Base-by-base conservation (phyloP, 257 asterid genomes). In the Nicotiana noctiflora region DNA sequence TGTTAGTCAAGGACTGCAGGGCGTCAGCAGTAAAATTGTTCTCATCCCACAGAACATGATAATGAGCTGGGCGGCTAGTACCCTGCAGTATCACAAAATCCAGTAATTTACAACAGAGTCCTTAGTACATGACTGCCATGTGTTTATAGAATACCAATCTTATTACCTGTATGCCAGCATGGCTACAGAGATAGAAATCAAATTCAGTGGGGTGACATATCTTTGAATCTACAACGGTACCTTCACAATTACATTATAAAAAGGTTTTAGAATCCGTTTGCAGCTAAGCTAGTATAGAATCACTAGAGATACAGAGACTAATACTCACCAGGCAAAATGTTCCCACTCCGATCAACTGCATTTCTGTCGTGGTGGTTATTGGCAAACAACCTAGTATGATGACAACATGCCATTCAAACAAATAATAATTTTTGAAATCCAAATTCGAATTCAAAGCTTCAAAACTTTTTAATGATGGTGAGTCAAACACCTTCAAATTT, bases 141-240 rank as follows among this genome's bases (percentile, higher is more conserved):
- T n/a, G 46, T 67, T n/a, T 19, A n/a, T 37, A 34, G 44, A 29
- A 32, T 29, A 78, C 13, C 46, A 17, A 59, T 27, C 12, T 12
- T 32, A 40, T 12, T 61, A 95, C 98, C 96, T 93, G 94, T 62
- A 95, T 92, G 62, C 98, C 99, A 37, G 99, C 99, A 89, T 93
- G 99, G 84, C 99, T 95, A 86, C 99, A 95, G 15, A 95, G 96
- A 81, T 95, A 95, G 88, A 95, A 95, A 56, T 95, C 98, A 46
- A 95, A 95, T 81, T 95, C 99, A 0, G 99, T 93, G 0, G 99
- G 99, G 74, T 91, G 99, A 80, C 99, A 95, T 34, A 95, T 95
- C 87, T 93, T 95, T 0, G 97, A 92, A 82, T 95, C 97, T 0
- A 95, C 99, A 25, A 95, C 98, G 6, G 99, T 95, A 21, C 99